Base-by-base conservation (phyloP, 1,284 basidiomycete species). In the Meira nashicola region DNA sequence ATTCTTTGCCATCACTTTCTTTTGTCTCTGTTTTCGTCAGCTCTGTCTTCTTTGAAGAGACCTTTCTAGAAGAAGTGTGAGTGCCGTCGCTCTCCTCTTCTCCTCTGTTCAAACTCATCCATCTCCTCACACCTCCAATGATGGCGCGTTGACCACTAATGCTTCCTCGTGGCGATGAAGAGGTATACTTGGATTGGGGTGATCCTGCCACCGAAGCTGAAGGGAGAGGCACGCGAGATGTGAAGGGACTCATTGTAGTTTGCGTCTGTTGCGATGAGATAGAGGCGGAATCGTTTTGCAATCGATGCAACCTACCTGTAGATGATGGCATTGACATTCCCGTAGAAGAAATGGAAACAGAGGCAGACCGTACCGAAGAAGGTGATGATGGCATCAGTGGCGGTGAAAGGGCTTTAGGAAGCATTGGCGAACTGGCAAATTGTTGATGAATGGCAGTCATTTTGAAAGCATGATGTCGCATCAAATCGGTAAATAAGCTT, bases 381-480 rank as follows among this genome's bases (percentile, higher is more conserved):
- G 17, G 52, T 17, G 28, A 23, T 21, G 19, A 21, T 14, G 53
- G n/a, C 11, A 17, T 44, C 15, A 28, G 39, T 47, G 10, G 28
- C 11, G 51, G 52, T n/a, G 23, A 46, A 54, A 41, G 12, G 38
- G 56, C 17, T 48, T 46, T n/a, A 37, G 38, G 23, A 39, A 50
- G 21, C 23, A 19, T 10, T 43, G 40, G 19, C 14, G 40, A 15
- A 43, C 40, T 43, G 6, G 40, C 40, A 11, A 14, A 38, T 14
- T 48, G 59, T 50, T 73, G 75, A 49, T 73, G 73, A 28, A 78
- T 71, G 0, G 74, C 73, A 0, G 76, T 78, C 76, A 78, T 78
- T 62, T 77, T 78, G 65, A 68, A 78, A 0, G 76, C 76, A 50
- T 78, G 74, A 48, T 77, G 76, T 9, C 76, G 68, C 38, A 71